phyloP scores from a whole-genome alignment of 73 alveolate species.

The Paramecium octaurelia region DNA sequence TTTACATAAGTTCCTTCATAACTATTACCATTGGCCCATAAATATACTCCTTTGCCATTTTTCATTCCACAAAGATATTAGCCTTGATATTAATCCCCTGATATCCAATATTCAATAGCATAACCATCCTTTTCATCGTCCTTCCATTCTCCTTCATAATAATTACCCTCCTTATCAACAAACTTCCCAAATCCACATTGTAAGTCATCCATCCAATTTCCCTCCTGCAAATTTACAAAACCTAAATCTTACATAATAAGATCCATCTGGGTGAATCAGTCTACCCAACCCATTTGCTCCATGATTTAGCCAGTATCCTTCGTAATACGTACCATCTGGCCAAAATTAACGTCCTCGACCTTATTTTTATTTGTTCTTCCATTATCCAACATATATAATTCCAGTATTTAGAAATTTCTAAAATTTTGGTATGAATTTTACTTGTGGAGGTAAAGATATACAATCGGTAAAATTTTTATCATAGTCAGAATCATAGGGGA shows the following conservation, averaged over 20 bases:
- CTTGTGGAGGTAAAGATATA: neutral
- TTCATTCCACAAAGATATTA: slow-evolving; percentile 45
- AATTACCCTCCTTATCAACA: slow-evolving; percentile 61
- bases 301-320: slow-evolving; percentile 76
- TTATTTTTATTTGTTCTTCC: slow-evolving; percentile 63
- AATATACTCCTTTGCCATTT: slow-evolving; percentile 35
- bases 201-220: slow-evolving; percentile 83
- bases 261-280: slow-evolving; percentile 75
- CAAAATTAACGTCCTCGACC: slow-evolving; percentile 69
- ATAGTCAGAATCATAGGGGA: neutral
- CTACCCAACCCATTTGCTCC: slow-evolving; percentile 56
- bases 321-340: slow-evolving; percentile 72
- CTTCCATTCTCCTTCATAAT: slow-evolving; percentile 85
- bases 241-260: slow-evolving; percentile 52
- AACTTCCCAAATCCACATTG: slow-evolving; percentile 47
- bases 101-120: slow-evolving; percentile 78
- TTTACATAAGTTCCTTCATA: slow-evolving; percentile 53
- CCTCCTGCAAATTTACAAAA: slow-evolving; percentile 39
- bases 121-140: slow-evolving; percentile 80
- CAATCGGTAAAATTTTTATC: neutral
- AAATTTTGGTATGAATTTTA: neutral
- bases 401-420: slow-evolving; percentile 48
- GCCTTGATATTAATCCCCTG: slow-evolving; percentile 76
- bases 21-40: slow-evolving; percentile 37
- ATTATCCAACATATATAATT: slow-evolving; percentile 72